Base-by-base conservation (phyloP, 1,284 basidiomycete genomes). In the Malassezia restricta region DNA sequence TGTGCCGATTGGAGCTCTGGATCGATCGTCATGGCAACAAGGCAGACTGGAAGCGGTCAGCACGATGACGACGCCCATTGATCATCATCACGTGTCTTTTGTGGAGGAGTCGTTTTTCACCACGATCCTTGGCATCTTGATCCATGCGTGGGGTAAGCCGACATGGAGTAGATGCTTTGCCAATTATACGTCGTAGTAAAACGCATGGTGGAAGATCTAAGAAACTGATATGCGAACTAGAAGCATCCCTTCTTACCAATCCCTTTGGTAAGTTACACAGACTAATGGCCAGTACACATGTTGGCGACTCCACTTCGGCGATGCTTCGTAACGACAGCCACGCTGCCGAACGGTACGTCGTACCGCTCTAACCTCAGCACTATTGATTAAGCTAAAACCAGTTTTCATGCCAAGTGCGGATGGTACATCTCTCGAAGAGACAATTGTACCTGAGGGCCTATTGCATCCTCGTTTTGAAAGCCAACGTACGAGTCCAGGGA, bases 361-460 rank as follows among this genome's bases (percentile, higher is more conserved):
- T 3, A 6, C 0, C 6, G 5, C 4, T 8, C 49, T 49, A 7
- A 54, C 15, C 15, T 4, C 28, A 58, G 57, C 30, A 2, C 29
- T 58, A 6, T 43, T 58, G 45, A 45, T 58, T 29, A 48, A 54
- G 33, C 37, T 58, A 31, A 58, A 58, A 24, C 37, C 45, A 5
- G 46, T 47, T 24, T 14, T 27, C 6, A 17, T 51, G 4, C 40
- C 47, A 9, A 17, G 15, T 33, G 29, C 31, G 17, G 37, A 20
- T 8, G 9, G 11, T 20, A 6, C 20, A 37, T 24, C 29, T 8
- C 31, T 24, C 15, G 46, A 54, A 43, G 15, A 31, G n/a, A 41
- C 35, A 27, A 20, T 55, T 12, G 12, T 55, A 8, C 57, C 57
- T 3, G 57, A 58, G 17, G 49, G 46, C 5, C 32, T 58, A 5